phyloP scores from a whole-genome alignment of 2,329 filamentous ascomycete genomes.

The Xylaria sp. region DNA sequence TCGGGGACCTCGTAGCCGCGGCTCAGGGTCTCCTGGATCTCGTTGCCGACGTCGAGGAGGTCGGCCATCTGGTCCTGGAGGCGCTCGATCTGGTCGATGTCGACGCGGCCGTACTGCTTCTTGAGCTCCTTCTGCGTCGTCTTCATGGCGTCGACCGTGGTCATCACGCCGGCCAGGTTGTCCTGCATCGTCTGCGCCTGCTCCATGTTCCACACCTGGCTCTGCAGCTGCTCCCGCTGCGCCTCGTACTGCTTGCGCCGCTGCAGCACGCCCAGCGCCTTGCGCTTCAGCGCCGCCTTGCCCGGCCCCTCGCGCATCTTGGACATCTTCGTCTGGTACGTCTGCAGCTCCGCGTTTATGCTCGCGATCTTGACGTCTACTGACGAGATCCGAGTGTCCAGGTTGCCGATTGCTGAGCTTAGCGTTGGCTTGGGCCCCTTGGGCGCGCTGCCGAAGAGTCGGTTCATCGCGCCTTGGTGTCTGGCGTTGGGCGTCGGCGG shows the following conservation, averaged over 20 bases:
- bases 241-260: slow-evolving; percentile 92
- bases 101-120: slow-evolving; percentile 95
- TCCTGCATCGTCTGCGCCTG: slow-evolving; percentile 98
- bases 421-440: slow-evolving; percentile 86
- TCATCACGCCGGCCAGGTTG: slow-evolving; percentile 98
- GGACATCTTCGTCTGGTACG: slow-evolving; percentile 84
- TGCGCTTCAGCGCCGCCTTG: slow-evolving; percentile 90
- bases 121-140: slow-evolving; percentile 91
- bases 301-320: slow-evolving; percentile 97
- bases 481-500: not conserved
- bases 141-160: slow-evolving; percentile 96
- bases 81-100: slow-evolving; percentile 95
- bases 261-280: slow-evolving; percentile 92
- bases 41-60: slow-evolving; percentile 94
- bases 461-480: slow-evolving; percentile 74
- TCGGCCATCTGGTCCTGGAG: slow-evolving; percentile 99
- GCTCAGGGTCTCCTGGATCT: slow-evolving; percentile 94
- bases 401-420: slow-evolving; percentile 73
- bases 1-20: slow-evolving; percentile 94
- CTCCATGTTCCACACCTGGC: slow-evolving; percentile 99
- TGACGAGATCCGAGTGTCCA: slow-evolving; percentile 68
- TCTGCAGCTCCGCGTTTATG: slow-evolving; percentile 85
- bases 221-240: slow-evolving; percentile 90
- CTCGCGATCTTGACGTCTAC: slow-evolving; percentile 95
- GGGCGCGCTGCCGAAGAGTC: slow-evolving; percentile 88